Evolutionary conservation across 2,329 filamentous ascomycete genomes (phyloP), one percentile per base, ranked within the genome.

Genomic region (Emmonsiellopsis sp.): DNA sequence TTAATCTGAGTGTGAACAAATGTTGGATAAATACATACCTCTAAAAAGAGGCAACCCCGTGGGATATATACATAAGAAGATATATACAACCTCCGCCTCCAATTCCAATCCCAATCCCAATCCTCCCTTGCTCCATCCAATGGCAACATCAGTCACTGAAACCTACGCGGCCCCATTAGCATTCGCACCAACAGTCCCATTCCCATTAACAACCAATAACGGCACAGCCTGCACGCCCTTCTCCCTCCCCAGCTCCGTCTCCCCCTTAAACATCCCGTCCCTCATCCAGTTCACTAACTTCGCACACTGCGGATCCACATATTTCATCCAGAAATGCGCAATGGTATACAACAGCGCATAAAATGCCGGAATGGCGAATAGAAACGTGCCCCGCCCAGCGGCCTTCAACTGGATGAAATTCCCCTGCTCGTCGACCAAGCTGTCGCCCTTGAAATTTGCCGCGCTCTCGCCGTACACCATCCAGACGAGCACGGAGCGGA

Each of bases 401-500:
- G 40, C 49, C 31, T 42, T 27, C 37, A 51, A 32, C 27, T 54
- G 40, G 10, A 55, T 17, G 2, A 47, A 55, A 2, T 49, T 46
- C 36, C 56, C 56, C 42, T 53, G 48, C 6, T 51, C 50, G 17
- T 58, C 50, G 8, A 42, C 17, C 46, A 13, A 17, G 1, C 10
- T 8, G 33, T 10, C 8, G 11, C 42, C 32, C 14, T 17, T 33
- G 9, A 49, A 33, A 34, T 46, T 46, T 8, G 52, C 31, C 14
- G 44, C 51, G 34, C 45, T 50, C 45, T 34, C 32, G 27, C 58
- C 56, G 45, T 62, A 64, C 3, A 63, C 45, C 49, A 65, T 49
- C 61, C 60, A 63, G 11, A 57, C 55, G 34, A 63, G 51, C 7
- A 63, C 36, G 5, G 59, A 60, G 6, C 60, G 55, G 34, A 64